phyloP scores from a whole-genome alignment of 768 basidiomycete species.

The Xerocomellus dryophilus region DNA sequence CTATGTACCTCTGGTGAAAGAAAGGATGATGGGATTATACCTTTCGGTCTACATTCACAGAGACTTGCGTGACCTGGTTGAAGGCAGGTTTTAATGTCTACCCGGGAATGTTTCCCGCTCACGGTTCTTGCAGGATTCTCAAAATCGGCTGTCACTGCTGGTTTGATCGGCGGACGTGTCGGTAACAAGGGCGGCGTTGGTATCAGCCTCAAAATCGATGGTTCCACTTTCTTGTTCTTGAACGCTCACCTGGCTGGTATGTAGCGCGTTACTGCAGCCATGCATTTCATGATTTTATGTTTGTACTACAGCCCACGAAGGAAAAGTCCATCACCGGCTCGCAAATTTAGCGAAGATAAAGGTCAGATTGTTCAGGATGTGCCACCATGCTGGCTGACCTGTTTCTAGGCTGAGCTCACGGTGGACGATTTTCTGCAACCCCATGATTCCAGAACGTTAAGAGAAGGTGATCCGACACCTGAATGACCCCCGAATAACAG shows the following conservation, averaged over 20 bases:
- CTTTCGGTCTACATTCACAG: slow-evolving; percentile 72
- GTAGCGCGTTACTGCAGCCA: slow-evolving; percentile 1
- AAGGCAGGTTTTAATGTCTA: slow-evolving; percentile 42
- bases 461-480: slow-evolving; percentile 54
- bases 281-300: neutral
- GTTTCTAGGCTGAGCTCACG: slow-evolving; percentile 59
- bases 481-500: neutral
- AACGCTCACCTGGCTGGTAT: slow-evolving; percentile 88
- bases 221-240: slow-evolving; percentile 82
- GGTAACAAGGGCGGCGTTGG: slow-evolving; percentile 95
- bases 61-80: slow-evolving; percentile 61
- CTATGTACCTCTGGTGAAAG: slow-evolving; percentile 83
- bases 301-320: slow-evolving; percentile 73
- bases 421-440: slow-evolving; percentile 73
- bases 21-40: slow-evolving; percentile 89
- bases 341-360: slow-evolving; percentile 90
- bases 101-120: neutral
- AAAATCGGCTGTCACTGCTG: slow-evolving; percentile 81
- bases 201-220: slow-evolving; percentile 80
- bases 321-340: slow-evolving; percentile 70
- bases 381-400: slow-evolving; percentile 1
- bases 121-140: slow-evolving; percentile 52
- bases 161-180: slow-evolving; percentile 84
- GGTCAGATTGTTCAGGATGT: slow-evolving; percentile 33
- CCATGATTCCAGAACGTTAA: slow-evolving; percentile 59